Base-by-base conservation (phyloP, 2,329 filamentous ascomycete genomes). In the Phialocephala subalpina region DNA sequence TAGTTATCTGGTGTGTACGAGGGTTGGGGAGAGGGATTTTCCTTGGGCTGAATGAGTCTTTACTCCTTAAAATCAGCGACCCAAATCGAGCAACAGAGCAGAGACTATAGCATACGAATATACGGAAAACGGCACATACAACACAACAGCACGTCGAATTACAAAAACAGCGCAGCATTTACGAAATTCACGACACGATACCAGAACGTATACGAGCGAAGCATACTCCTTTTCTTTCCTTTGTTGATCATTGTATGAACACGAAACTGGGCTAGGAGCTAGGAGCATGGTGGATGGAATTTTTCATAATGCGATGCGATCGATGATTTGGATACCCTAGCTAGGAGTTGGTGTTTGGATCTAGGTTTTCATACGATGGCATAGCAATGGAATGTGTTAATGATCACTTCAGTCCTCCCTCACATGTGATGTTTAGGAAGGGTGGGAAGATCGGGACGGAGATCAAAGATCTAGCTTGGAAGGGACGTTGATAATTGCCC, bases 1-100 rank as follows among this genome's bases (percentile, higher is more conserved):
- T 65, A 84, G 84, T 1, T 91, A 91, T 80, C 75, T 92, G 76
- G 90, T 88, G 12, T 91, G 89, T 77, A 88, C 86, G 64, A 83
- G 82, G 69, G 81, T 91, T 38, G 87, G 87, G 62, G 85, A 86
- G 66, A 80, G 80, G 52, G 89, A 92, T 77, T 83, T 89, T 70
- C 87, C 87, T 18, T 91, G 89, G 89, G 33, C 33, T 49, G 56
- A 60, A 18, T 29, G 29, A 29, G 45, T 9, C 18, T n/a, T n/a
- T n/a, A n/a, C n/a, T n/a, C n/a, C n/a, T n/a, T n/a, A n/a, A n/a
- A n/a, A n/a, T n/a, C n/a, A n/a, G 42, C 40, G 18, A 18, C 16
- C 40, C 7, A 42, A 42, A 40, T 5, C 29, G 4, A 33, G 9
- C 29, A 33, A 33, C 29, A 33, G 29, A 33, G 38, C 18, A 42